Evolutionary conservation across 352 stramenopile species (phyloP).

Genomic region (Phytopythium boreale): DNA sequence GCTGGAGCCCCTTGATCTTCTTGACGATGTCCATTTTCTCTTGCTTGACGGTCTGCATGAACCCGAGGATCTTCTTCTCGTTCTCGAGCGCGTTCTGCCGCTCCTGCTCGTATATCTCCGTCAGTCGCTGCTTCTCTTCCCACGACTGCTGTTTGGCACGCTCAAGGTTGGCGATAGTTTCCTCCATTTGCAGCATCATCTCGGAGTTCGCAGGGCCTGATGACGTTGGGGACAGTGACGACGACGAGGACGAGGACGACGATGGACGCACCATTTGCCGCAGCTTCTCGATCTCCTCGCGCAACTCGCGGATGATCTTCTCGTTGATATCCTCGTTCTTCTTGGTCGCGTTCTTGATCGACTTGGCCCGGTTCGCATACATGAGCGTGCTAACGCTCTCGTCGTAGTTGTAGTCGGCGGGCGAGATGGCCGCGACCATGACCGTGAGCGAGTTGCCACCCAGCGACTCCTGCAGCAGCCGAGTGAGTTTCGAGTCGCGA

Average conservation of each 20-base stretch:
- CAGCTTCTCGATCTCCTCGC: slow-evolving; percentile 90
- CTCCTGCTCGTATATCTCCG: slow-evolving; percentile 84
- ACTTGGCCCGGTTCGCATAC: slow-evolving; percentile 92
- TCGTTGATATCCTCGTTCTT: slow-evolving; percentile 92
- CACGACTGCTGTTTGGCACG: slow-evolving; percentile 87
- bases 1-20: slow-evolving; percentile 82
- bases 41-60: slow-evolving; percentile 90
- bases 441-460: slow-evolving; percentile 91
- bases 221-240: neutral
- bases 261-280: slow-evolving; percentile 80
- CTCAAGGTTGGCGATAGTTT: slow-evolving; percentile 85
- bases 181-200: slow-evolving; percentile 80
- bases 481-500: slow-evolving; percentile 89
- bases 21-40: slow-evolving; percentile 92
- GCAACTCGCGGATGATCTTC: slow-evolving; percentile 88
- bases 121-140: slow-evolving; percentile 89
- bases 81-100: slow-evolving; percentile 82
- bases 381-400: slow-evolving; percentile 93
- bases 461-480: slow-evolving; percentile 86
- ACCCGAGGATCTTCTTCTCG: slow-evolving; percentile 77
- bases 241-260: slow-evolving; percentile 21
- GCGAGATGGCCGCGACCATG: slow-evolving; percentile 93
- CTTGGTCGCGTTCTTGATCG: slow-evolving; percentile 86
- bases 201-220: slow-evolving; percentile 18
- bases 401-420: slow-evolving; percentile 91